phyloP scores from a whole-genome alignment of 2,329 filamentous ascomycete species.

The Cladosporium sp. region DNA sequence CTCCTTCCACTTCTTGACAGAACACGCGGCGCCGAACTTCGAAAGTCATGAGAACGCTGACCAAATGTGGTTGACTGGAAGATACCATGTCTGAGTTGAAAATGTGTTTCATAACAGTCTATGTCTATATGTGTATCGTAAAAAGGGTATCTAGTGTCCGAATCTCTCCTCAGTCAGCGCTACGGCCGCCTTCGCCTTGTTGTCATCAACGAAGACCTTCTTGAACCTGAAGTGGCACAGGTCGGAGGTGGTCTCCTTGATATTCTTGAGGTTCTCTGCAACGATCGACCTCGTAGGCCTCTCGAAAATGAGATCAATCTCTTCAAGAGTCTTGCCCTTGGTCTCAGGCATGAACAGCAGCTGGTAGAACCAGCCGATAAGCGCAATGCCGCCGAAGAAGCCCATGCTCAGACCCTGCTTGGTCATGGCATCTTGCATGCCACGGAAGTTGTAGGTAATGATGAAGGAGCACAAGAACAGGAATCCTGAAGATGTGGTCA shows the following conservation, averaged over 20 bases:
- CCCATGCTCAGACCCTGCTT: slow-evolving; percentile 66
- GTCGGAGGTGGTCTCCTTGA: slow-evolving; percentile 49
- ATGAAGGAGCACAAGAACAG: slow-evolving; percentile 72
- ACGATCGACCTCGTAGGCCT: slow-evolving; percentile 66
- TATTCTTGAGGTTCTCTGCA: slow-evolving; percentile 57
- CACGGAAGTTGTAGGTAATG: slow-evolving; percentile 74
- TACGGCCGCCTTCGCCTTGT: slow-evolving; percentile 21
- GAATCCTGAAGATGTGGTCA: slow-evolving; percentile 69
- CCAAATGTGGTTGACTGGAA: neutral
- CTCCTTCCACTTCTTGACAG: neutral
- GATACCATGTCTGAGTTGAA: neutral
- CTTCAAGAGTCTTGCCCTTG: slow-evolving; percentile 68
- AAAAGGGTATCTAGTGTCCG: slow-evolving; percentile 14
- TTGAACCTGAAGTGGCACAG: slow-evolving; percentile 47
- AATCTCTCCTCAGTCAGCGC: slow-evolving; percentile 19
- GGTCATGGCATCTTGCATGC: slow-evolving; percentile 69
- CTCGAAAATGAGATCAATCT: slow-evolving; percentile 69
- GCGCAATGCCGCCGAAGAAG: slow-evolving; percentile 74
- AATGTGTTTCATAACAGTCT: slow-evolving; percentile 2
- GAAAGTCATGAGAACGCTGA: neutral
- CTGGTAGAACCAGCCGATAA: slow-evolving; percentile 71
- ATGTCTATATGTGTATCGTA: slow-evolving; percentile 13
- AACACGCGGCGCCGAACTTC: neutral
- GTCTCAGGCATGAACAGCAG: slow-evolving; percentile 76
- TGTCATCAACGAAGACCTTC: slow-evolving; percentile 50